phyloP scores from a whole-genome alignment of 1,139 yeast species.

The Wickerhamiella infanticola region DNA sequence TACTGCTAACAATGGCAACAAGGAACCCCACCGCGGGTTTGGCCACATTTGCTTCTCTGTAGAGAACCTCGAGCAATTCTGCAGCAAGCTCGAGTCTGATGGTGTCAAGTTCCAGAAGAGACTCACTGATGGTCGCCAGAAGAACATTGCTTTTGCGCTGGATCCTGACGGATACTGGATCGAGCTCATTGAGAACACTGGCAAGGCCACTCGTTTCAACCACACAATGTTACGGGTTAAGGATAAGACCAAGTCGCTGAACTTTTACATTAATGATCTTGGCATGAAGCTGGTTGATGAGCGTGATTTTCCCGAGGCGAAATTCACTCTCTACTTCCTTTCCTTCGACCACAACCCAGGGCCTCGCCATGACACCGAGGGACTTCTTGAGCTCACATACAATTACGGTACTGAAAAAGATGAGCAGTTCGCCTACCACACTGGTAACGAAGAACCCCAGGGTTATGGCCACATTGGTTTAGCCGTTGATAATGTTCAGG shows the following conservation, averaged over 20 bases:
- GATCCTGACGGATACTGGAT: conserved; percentile 98
- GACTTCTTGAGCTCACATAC: conserved; percentile 76
- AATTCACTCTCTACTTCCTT: conserved; percentile 73
- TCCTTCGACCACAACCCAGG: conserved; percentile 37
- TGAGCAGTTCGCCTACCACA: conserved; percentile 60
- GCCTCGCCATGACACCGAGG: conserved; percentile 29
- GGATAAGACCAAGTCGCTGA: conserved; percentile 62
- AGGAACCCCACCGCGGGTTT: conserved; percentile 71
- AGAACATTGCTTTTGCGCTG: conserved; percentile 79
- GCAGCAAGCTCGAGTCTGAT: conserved; percentile 35
- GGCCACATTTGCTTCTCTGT: conserved; percentile 89
- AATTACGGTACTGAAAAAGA: conserved; percentile 91
- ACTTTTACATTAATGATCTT: conserved; percentile 58
- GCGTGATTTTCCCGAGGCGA: conserved; percentile 44
- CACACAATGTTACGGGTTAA: conserved; percentile 89
- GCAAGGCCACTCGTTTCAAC: conserved; percentile 33
- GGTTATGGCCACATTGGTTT: conserved; percentile 85
- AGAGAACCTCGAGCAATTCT: conserved; percentile 53
- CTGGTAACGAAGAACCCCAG: conserved; percentile 61
- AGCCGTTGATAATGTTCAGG: conserved; percentile 46
- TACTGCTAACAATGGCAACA: conserved; percentile 65
- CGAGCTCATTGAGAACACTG: conserved; percentile 45
- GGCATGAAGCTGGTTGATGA: conserved; percentile 63
- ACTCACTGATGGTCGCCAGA: conserved; percentile 78
- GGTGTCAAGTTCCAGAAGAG: conserved; percentile 72